A percentile compares a stretch with the other conserved stretches of the same genome.
phyloP scores from a whole-genome alignment of 2,329 filamentous ascomycete genomes.

The Calycina herbarum region DNA sequence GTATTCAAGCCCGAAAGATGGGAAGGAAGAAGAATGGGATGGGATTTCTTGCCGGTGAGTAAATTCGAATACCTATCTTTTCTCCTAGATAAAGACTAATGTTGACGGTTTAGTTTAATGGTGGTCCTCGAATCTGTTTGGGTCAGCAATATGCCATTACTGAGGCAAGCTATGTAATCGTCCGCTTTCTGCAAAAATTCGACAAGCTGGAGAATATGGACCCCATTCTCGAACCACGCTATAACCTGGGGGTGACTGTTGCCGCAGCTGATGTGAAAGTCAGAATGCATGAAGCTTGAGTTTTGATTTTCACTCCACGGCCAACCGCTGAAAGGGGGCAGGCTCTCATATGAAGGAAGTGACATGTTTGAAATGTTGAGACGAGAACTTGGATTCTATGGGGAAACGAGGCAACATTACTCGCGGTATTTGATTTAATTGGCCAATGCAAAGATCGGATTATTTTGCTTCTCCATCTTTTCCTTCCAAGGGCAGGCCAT shows the following conservation, averaged over 20 bases:
- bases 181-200: constrained; percentile 70
- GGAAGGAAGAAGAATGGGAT: constrained; percentile 25
- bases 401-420: neutral
- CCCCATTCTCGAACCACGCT: neutral
- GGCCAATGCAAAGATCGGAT: neutral
- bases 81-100: neutral
- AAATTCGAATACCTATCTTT: neutral
- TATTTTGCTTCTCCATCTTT: neutral
- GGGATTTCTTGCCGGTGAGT: constrained; percentile 13
- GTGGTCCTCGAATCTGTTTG: constrained; percentile 54
- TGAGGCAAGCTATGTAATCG: constrained; percentile 70
- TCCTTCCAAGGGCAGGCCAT: neutral
- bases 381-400: neutral
- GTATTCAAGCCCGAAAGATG: constrained; percentile 33
- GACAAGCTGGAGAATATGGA: constrained; percentile 55
- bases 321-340: neutral
- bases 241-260: neutral
- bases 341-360: neutral
- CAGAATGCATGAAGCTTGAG: constrained; percentile 11
- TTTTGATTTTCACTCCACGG: neutral
- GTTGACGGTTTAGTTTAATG: constrained; percentile 37
- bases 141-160: constrained; percentile 74
- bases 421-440: neutral
- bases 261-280: constrained; percentile 6
- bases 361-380: neutral